These are phyloP conservation scores for Penicillium desertorum DNA, from an alignment of 495 filamentous ascomycete species.

Conservation along the genomic window DNA sequence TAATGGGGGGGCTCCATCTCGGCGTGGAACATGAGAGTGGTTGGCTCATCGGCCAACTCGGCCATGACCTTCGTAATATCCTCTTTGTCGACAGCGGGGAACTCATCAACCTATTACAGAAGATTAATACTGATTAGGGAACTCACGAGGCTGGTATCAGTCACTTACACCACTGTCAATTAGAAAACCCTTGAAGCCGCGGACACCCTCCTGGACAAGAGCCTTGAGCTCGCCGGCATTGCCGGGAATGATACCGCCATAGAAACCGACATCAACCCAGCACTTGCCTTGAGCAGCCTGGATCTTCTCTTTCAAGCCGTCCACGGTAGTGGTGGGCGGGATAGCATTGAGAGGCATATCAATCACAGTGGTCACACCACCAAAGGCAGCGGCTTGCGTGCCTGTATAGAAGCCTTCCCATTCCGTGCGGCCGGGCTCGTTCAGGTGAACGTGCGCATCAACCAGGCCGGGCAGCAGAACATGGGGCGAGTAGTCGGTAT, in stretches of 20 bases:
- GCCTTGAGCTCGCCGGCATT: conserved; percentile 78
- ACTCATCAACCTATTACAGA: conserved; percentile 75
- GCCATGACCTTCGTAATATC: conserved; percentile 80
- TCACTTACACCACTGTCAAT: conserved; percentile 89
- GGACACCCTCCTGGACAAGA: conserved; percentile 79
- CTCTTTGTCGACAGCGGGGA: conserved; percentile 78
- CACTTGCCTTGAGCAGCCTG: conserved; percentile 84
- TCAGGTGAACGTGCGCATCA: conserved; percentile 96
- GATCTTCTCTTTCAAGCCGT: conserved; percentile 79
- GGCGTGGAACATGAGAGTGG: conserved; percentile 96
- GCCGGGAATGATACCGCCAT: conserved; percentile 91
- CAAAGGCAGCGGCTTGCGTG: conserved; percentile 89
- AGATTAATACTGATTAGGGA: conserved; percentile 18
- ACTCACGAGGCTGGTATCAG: conserved; percentile 2
- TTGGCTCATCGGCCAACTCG: conserved; percentile 72
- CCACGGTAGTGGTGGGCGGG: conserved; percentile 89
- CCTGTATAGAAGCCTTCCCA: conserved; percentile 98
- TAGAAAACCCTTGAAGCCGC: conserved; percentile 96
- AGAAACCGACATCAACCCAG: conserved; percentile 99
- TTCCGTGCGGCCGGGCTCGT: conserved; percentile 95
- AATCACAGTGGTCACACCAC: conserved; percentile 95
- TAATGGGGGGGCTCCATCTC: conserved; percentile 94
- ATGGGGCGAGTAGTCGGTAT: conserved; percentile 83
- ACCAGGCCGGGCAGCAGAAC: conserved; percentile 89
- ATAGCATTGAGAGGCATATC: conserved; percentile 99